Conservation (phyloP, 2,329 filamentous ascomycete genomes). For the Colletotrichum abscissum region DNA sequence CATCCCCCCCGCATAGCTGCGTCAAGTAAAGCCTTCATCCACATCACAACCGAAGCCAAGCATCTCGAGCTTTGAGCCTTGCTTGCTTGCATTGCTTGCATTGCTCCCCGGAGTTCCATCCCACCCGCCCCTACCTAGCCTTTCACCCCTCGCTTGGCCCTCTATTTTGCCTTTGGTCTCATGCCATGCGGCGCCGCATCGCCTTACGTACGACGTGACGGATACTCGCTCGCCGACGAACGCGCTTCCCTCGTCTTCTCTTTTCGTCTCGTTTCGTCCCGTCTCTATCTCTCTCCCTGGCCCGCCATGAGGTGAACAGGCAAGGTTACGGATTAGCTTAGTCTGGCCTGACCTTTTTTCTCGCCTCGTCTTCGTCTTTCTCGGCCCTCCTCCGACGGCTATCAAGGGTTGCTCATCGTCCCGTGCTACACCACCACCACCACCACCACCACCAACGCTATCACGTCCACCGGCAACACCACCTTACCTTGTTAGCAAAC, state of each 20-base stretch:
- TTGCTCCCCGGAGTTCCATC: neutral
- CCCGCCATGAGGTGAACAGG: slow-evolving; percentile 3
- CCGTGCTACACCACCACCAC: neutral
- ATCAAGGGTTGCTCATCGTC: slow-evolving; percentile 1
- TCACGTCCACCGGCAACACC: slow-evolving; percentile 8
- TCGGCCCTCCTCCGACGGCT: neutral
- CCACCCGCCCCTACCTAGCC: too few relatives aligned
- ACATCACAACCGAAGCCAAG: neutral
- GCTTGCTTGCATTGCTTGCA: neutral
- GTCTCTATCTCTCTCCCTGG: slow-evolving; percentile 15
- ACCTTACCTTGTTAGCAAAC: slow-evolving; percentile 14
- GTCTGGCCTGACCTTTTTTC: slow-evolving; percentile 3
- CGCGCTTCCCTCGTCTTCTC: slow-evolving; percentile 1
- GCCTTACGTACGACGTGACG: slow-evolving; percentile 1
- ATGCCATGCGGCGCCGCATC: neutral
- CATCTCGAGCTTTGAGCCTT: neutral
- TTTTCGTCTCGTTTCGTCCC: slow-evolving; percentile 21
- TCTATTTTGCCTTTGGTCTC: neutral
- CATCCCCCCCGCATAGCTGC: neutral
- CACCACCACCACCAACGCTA: slow-evolving; percentile 1
- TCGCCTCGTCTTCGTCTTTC: slow-evolving; percentile 1
- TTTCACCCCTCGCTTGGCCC: neutral
- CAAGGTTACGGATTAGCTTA: neutral
- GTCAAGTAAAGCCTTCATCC: neutral
- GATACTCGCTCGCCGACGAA: neutral